A percentile compares a stretch with the other conserved stretches of the same genome.
Evolutionary conservation across 2,329 filamentous ascomycete genomes (phyloP).

Genomic region (Apiospora marii): DNA sequence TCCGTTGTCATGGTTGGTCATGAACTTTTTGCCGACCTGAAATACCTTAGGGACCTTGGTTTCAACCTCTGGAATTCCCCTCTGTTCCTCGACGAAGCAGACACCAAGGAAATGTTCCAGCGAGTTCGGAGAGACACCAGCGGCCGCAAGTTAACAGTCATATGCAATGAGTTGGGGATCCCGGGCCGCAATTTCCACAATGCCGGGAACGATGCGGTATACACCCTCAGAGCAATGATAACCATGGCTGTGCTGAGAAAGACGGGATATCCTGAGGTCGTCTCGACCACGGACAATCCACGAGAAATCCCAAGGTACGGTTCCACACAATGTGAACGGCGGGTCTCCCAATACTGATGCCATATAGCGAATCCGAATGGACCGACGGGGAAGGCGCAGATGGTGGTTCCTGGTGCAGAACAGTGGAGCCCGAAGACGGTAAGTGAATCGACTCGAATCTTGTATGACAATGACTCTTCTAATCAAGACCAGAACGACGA

Average conservation of each 20-base stretch:
- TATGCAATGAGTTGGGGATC: conserved; percentile 73
- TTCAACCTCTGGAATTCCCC: conserved; percentile 63
- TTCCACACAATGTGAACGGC: not conserved
- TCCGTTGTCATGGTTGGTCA: conserved; percentile 83
- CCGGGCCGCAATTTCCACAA: conserved; percentile 77
- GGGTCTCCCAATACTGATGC: conserved; percentile 16
- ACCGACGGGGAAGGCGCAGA: conserved; percentile 43
- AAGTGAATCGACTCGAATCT: conserved; percentile 23
- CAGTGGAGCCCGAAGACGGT: conserved; percentile 29
- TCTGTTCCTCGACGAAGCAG: conserved; percentile 70
- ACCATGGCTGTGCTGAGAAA: conserved; percentile 58
- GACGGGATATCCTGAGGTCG: conserved; percentile 25
- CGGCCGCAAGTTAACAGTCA: conserved; percentile 61
- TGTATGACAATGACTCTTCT: not conserved
- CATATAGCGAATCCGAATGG: conserved; percentile 38
- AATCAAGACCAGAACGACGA: not conserved
- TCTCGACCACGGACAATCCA: conserved; percentile 26
- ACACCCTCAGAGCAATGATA: conserved; percentile 78
- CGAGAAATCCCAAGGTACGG: conserved; percentile 18
- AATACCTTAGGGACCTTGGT: conserved; percentile 70
- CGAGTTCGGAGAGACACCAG: conserved; percentile 63
- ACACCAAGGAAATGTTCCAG: conserved; percentile 77
- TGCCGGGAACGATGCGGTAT: conserved; percentile 85
- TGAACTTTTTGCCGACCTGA: conserved; percentile 71
- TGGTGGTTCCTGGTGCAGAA: conserved; percentile 36